Percentiles rank a stretch among this genome's conserved stretches.
These are phyloP conservation scores for Chaetomidium leptoderma DNA, from an alignment of 495 filamentous ascomycete genomes.

Conservation along the genomic window DNA sequence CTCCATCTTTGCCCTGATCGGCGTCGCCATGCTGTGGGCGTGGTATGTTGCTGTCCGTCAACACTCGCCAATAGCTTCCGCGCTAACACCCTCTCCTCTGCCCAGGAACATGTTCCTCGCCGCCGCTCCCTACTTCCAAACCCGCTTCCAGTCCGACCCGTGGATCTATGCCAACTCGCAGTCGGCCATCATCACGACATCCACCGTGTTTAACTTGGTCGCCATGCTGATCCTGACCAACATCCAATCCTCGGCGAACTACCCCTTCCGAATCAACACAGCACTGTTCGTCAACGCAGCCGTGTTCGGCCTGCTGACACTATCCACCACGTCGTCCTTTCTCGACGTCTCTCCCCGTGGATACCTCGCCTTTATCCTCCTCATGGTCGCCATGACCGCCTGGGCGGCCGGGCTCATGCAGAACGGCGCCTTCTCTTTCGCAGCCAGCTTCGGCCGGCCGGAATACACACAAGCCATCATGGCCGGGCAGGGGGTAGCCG, in stretches of 20 bases:
- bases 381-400: slow-evolving; percentile 75
- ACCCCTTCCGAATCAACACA: slow-evolving; percentile 73
- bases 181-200: slow-evolving; percentile 79
- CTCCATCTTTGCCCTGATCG: slow-evolving; percentile 76
- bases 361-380: slow-evolving; percentile 79
- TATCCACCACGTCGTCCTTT: slow-evolving; percentile 71
- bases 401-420: slow-evolving; percentile 80
- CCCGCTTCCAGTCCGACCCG: slow-evolving; percentile 65
- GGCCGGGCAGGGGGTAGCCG: slow-evolving; percentile 88
- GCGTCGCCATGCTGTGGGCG: slow-evolving; percentile 92
- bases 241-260: slow-evolving; percentile 72
- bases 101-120: slow-evolving; percentile 76
- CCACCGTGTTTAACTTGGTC: slow-evolving; percentile 72
- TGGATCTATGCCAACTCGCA: slow-evolving; percentile 79
- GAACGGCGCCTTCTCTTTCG: slow-evolving; percentile 92
- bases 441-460: slow-evolving; percentile 71
- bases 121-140: slow-evolving; percentile 86
- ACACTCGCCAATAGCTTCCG: background rate
- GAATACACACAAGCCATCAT: slow-evolving; percentile 96
- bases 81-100: slow-evolving; percentile 2
- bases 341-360: slow-evolving; percentile 51
- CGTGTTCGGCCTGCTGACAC: slow-evolving; percentile 68
- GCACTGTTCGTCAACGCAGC: slow-evolving; percentile 69
- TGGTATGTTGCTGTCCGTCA: slow-evolving; percentile 57
- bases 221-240: slow-evolving; percentile 70